Evolutionary conservation across 148 eudicot genomes (phyloP).

Genomic region (Agrostemma githago): DNA sequence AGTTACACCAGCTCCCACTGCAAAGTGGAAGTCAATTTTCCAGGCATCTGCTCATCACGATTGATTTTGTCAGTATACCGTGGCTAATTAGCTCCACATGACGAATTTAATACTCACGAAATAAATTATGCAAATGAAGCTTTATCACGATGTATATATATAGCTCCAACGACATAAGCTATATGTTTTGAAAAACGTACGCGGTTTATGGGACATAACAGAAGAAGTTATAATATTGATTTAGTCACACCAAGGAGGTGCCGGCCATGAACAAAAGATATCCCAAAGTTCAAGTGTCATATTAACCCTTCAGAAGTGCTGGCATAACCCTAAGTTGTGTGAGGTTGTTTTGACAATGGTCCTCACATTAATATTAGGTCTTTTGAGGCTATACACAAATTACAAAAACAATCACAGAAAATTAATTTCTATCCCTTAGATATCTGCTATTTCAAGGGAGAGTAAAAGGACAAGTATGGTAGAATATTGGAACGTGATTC

Average conservation of each 20-base stretch:
- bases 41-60: conserved; percentile 50
- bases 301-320: background rate
- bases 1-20: conserved; percentile 55
- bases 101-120: background rate
- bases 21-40: conserved; percentile 60
- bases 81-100: background rate
- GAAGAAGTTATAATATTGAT: too few relatives aligned
- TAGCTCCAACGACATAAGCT: background rate
- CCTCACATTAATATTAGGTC: background rate
- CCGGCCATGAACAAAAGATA: too few relatives aligned
- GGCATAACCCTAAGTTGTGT: background rate
- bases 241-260: too few relatives aligned
- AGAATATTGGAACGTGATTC: background rate
- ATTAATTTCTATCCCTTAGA: background rate
- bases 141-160: background rate
- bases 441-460: background rate
- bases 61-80: conserved; percentile 3
- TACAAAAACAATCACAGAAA: background rate
- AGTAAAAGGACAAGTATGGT: background rate
- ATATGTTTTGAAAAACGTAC: too few relatives aligned
- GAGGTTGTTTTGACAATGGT: background rate
- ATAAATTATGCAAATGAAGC: background rate
- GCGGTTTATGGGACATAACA: too few relatives aligned
- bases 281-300: background rate
- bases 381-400: background rate